A percentile compares a stretch with the other conserved stretches of the same genome.
These are phyloP conservation scores for Sanguinoderma infundibulare DNA, from an alignment of 1,284 basidiomycete species.

Conservation along the genomic window DNA sequence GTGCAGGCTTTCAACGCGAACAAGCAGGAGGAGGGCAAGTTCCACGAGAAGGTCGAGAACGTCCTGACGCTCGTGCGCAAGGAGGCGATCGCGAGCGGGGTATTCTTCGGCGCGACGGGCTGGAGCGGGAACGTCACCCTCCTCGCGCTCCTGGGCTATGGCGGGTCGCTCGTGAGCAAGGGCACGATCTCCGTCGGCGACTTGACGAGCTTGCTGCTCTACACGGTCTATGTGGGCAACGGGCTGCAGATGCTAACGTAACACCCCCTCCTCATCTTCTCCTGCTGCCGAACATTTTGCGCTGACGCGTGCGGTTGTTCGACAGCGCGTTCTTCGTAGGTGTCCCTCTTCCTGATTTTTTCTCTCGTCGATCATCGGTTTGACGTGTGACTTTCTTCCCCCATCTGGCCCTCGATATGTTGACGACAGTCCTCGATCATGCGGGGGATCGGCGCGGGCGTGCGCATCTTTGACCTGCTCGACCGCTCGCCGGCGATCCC, in stretches of 20 bases:
- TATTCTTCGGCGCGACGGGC: constrained; percentile 93
- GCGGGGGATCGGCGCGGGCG: constrained; percentile 92
- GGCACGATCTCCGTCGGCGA: constrained; percentile 92
- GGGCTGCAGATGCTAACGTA: constrained; percentile 83
- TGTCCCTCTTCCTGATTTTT: constrained; percentile 1
- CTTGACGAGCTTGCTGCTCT: constrained; percentile 88
- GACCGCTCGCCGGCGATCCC: constrained; percentile 80
- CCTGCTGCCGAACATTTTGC: constrained; percentile 8
- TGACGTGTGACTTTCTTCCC: neutral
- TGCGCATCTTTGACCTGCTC: constrained; percentile 91
- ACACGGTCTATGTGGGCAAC: constrained; percentile 89
- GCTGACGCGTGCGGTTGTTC: constrained; percentile 7
- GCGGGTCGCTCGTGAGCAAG: constrained; percentile 88
- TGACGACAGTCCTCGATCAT: constrained; percentile 83
- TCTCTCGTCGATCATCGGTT: neutral
- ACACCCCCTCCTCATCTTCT: constrained; percentile 30
- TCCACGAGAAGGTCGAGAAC: constrained; percentile 64
- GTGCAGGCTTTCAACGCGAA: constrained; percentile 90
- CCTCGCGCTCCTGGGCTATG: constrained; percentile 90
- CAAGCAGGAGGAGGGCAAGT: constrained; percentile 75
- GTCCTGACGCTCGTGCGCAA: constrained; percentile 83
- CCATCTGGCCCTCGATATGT: too few relatives aligned
- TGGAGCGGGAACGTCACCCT: constrained; percentile 96
- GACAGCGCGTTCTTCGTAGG: constrained; percentile 45
- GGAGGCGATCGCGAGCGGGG: constrained; percentile 90